A percentile compares a stretch with the other conserved stretches of the same genome.
These are phyloP conservation scores for Pachysolen tannophilus DNA, from an alignment of 805 yeast genomes.

Conservation along the genomic window DNA sequence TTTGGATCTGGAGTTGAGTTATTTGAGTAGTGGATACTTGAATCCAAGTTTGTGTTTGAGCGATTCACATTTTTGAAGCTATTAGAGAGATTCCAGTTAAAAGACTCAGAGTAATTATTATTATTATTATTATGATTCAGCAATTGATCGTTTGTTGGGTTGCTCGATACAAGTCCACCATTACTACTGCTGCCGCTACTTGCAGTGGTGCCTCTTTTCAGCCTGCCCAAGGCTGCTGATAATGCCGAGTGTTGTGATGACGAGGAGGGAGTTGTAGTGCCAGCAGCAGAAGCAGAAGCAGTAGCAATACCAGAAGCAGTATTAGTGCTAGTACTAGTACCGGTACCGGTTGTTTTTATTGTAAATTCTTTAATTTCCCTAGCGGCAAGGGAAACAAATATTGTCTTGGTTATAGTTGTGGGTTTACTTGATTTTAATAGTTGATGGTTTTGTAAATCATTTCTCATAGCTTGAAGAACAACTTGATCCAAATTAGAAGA, in stretches of 20 bases:
- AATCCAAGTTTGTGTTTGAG: not conserved
- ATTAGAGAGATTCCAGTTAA: not conserved
- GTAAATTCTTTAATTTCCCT: constrained; percentile 37
- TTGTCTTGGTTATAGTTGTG: constrained; percentile 26
- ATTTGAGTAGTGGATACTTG: not conserved
- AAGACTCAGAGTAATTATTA: not conserved
- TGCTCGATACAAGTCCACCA: no score
- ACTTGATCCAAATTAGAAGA: constrained; percentile 35
- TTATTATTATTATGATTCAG: not conserved
- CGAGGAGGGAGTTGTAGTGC: not conserved
- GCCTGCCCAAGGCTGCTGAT: not conserved
- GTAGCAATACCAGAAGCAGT: no score
- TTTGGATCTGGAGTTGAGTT: constrained; percentile 1
- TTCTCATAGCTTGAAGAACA: constrained; percentile 37
- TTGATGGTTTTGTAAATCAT: constrained; percentile 34
- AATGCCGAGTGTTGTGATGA: not conserved
- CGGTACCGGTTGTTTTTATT: constrained; percentile 16
- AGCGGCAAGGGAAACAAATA: constrained; percentile 35
- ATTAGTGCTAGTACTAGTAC: no score
- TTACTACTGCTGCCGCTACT: no score
- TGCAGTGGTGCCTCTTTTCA: no score
- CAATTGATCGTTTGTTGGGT: not conserved
- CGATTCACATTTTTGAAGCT: not conserved
- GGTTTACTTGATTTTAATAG: constrained; percentile 14
- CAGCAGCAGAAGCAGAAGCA: not conserved